Base-by-base conservation (phyloP, 495 filamentous ascomycete genomes). In the Penicillium malachiteum region DNA sequence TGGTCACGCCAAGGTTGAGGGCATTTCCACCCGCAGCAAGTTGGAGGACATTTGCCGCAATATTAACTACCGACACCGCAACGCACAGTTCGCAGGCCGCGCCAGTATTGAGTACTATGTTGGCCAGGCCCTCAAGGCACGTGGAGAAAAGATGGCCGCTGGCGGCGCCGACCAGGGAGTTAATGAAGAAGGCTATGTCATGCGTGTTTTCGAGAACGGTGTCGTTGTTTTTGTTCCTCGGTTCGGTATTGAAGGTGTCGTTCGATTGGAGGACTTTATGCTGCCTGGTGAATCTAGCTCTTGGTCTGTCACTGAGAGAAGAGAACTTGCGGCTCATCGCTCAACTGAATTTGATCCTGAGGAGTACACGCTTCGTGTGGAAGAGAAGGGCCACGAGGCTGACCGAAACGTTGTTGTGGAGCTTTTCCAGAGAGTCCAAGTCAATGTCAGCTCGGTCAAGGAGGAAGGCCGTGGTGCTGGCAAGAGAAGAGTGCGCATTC, bases 101-200 rank as follows among this genome's bases (percentile, higher is more conserved):
- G 91, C 95, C 33, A 91, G 87, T 60, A 88, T 97, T 55, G 91
- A 96, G 60, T 98, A 96, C 71, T 97, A 97, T 68, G 94, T 98
- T 7, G 94, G 94, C 0, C 94, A 97, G 71, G 90, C 92, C 3
- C 84, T 97, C 34, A 94, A 94, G 71, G 90, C 91, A 12, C 84
- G 87, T 38, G 83, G 91, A 9, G 78, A 80, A 62, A 9, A 74
- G 65, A 57, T 77, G 56, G 63, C 71, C n/a, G 61, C 57, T 17
- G 59, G 66, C 41, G 71, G 70, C 12, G 67, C 68, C 9, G 70
- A 77, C 45, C 59, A 58, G 1, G 72, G 72, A 8, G 73, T 89
- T 12, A 84, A 88, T 50, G 92, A 96, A 71, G 92, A 97, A 50
- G 94, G 89, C 3, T 97, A 95, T 67, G 85, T 97, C 18, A 96